These are phyloP conservation scores for Adansonia rubrostipa DNA, from an alignment of 441 rosid species.

Conservation along the genomic window DNA sequence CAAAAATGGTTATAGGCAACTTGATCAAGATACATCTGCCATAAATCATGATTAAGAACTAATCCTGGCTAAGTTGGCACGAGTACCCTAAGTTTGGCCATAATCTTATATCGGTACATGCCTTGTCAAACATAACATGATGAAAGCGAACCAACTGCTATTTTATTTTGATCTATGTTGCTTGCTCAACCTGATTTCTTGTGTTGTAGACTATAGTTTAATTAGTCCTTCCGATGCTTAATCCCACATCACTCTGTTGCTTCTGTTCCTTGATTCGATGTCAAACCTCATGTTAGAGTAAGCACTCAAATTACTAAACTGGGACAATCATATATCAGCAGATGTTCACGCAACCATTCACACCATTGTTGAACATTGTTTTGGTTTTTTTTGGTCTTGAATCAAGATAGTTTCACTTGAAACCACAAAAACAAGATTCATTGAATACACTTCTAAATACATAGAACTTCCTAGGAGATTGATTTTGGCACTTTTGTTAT, in stretches of 20 bases:
- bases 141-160: conserved; percentile 10
- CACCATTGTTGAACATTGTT: background rate
- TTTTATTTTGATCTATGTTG: conserved; percentile 16
- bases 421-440: background rate
- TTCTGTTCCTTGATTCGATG: background rate
- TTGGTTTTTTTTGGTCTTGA: too few relatives aligned
- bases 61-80: background rate
- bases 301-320: background rate
- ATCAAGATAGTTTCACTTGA: background rate
- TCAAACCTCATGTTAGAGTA: background rate
- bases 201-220: background rate
- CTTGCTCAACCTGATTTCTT: conserved; percentile 14
- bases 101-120: background rate
- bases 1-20: background rate
- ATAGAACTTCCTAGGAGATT: background rate
- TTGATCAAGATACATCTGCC: background rate
- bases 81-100: background rate
- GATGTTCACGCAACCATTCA: background rate
- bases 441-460: background rate
- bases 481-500: background rate
- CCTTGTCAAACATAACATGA: conserved; percentile 10
- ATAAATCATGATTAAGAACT: conserved; percentile 2
- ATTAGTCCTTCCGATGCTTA: background rate
- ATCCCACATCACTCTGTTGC: background rate
- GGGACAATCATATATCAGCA: background rate